Conservation (phyloP, 495 filamentous ascomycete species). For the Podospora didyma region DNA sequence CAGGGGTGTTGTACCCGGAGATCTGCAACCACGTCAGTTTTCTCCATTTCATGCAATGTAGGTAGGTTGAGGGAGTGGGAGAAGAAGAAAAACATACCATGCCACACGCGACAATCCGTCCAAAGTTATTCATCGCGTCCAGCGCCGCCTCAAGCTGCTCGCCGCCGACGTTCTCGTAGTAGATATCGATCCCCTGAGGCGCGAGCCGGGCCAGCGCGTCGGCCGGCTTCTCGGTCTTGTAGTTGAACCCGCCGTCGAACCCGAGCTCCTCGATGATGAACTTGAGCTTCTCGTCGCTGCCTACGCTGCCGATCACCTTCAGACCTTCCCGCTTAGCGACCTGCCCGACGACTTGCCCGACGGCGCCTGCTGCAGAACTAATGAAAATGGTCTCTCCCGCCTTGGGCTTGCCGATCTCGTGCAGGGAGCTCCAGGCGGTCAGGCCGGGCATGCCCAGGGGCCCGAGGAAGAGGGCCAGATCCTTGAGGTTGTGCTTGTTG, state of each 20-base stretch:
- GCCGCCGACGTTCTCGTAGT: constrained; percentile 93
- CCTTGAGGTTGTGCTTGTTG: constrained; percentile 58
- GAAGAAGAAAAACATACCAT: constrained; percentile 37
- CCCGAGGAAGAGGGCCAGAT: constrained; percentile 62
- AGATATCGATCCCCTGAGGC: constrained; percentile 86
- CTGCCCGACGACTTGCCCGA: constrained; percentile 81
- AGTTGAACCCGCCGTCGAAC: constrained; percentile 72
- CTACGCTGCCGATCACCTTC: constrained; percentile 67
- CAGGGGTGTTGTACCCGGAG: constrained; percentile 69
- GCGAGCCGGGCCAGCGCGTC: constrained; percentile 72
- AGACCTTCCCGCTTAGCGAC: constrained; percentile 85
- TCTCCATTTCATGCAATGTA: not conserved
- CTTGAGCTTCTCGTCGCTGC: constrained; percentile 65
- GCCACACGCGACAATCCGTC: constrained; percentile 61
- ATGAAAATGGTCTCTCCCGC: constrained; percentile 89
- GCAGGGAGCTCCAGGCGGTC: constrained; percentile 75
- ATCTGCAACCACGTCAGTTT: constrained; percentile 44
- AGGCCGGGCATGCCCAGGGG: constrained; percentile 84
- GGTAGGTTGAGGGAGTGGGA: constrained; percentile 12
- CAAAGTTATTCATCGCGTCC: constrained; percentile 61
- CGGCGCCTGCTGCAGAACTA: constrained; percentile 75
- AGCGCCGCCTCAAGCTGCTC: constrained; percentile 80
- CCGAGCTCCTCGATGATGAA: constrained; percentile 61
- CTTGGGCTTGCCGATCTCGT: constrained; percentile 80
- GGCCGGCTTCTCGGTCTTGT: constrained; percentile 57